Percentiles rank a stretch among this genome's conserved stretches.
These are phyloP conservation scores for Penicillium argentinense DNA, from an alignment of 495 filamentous ascomycete species.

Conservation along the genomic window DNA sequence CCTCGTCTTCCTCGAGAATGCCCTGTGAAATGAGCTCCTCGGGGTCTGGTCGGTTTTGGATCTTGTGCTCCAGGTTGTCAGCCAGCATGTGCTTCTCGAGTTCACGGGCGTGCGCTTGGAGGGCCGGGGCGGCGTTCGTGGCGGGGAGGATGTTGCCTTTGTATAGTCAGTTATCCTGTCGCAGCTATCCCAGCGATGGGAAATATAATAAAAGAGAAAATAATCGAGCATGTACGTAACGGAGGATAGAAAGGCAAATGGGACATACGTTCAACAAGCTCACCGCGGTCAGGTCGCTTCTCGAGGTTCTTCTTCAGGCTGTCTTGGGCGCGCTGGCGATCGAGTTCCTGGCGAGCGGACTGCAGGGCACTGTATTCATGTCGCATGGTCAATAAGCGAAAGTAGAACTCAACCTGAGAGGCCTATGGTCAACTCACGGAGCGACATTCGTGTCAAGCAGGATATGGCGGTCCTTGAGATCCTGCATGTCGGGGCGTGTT, in stretches of 20 bases:
- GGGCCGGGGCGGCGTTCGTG: conserved; percentile 64
- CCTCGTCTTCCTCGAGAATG: conserved; percentile 65
- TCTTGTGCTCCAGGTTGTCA: conserved; percentile 79
- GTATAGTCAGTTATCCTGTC: conserved; percentile 6
- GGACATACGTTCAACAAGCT: conserved; percentile 74
- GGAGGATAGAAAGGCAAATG: background rate
- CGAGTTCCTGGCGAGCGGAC: conserved; percentile 59
- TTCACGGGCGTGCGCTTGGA: conserved; percentile 76
- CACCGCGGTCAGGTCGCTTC: conserved; percentile 62
- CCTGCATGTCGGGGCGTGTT: conserved; percentile 73
- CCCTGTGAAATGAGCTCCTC: conserved; percentile 76
- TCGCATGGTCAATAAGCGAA: background rate
- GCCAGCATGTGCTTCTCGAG: conserved; percentile 82
- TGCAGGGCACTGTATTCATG: conserved; percentile 56
- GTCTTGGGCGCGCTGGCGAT: conserved; percentile 62
- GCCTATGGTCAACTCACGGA: conserved; percentile 57
- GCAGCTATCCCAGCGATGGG: background rate
- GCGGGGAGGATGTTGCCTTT: conserved; percentile 78
- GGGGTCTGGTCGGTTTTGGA: conserved; percentile 70
- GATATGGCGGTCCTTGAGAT: conserved; percentile 76
- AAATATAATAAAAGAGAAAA: background rate
- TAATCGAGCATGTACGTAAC: background rate
- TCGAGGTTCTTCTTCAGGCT: conserved; percentile 66
- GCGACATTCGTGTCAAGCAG: conserved; percentile 69
- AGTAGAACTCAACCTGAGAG: background rate